Conservation (phyloP, 2,329 filamentous ascomycete genomes). For the Domatiomyces globalis region DNA sequence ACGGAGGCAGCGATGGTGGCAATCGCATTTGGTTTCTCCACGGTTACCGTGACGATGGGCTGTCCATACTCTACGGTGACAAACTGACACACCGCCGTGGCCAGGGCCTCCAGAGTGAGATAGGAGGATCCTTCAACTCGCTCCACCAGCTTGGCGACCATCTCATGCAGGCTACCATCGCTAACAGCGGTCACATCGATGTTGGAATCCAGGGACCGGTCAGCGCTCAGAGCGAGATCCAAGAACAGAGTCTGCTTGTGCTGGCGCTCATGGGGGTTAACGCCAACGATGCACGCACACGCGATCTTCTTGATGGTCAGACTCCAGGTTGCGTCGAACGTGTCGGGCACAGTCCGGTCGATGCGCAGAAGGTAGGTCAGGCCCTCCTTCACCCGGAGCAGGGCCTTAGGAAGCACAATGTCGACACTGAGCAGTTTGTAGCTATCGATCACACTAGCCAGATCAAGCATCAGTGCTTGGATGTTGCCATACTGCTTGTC, state of each 20-base stretch:
- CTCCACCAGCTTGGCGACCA: slow-evolving; percentile 28
- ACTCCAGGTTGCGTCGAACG: slow-evolving; percentile 6
- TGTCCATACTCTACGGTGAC: slow-evolving; percentile 33
- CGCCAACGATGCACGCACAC: slow-evolving; percentile 35
- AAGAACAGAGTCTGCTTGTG: slow-evolving; percentile 37
- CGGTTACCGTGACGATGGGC: slow-evolving; percentile 32
- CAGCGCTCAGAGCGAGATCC: slow-evolving; percentile 20
- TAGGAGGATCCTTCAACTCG: slow-evolving; percentile 35
- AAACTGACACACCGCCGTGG: slow-evolving; percentile 34
- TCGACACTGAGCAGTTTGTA: slow-evolving; percentile 9
- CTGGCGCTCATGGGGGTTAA: slow-evolving; percentile 38
- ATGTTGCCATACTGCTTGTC: slow-evolving; percentile 4
- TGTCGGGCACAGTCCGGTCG: slow-evolving; percentile 11
- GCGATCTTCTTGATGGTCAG: slow-evolving; percentile 30
- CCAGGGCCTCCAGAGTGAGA: slow-evolving; percentile 38
- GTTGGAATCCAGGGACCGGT: neutral
- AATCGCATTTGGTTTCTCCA: slow-evolving; percentile 38
- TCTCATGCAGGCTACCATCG: slow-evolving; percentile 21
- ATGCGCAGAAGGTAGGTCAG: slow-evolving; percentile 24
- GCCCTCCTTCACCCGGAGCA: slow-evolving; percentile 31
- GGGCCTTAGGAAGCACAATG: slow-evolving; percentile 29
- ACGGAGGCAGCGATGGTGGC: slow-evolving; percentile 35
- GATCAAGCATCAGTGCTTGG: slow-evolving; percentile 4
- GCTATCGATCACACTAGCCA: neutral
- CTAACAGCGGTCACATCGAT: slow-evolving; percentile 2